Evolutionary conservation across 2,329 filamentous ascomycete genomes (phyloP).

Genomic region (Endoconidiophora laricicola): DNA sequence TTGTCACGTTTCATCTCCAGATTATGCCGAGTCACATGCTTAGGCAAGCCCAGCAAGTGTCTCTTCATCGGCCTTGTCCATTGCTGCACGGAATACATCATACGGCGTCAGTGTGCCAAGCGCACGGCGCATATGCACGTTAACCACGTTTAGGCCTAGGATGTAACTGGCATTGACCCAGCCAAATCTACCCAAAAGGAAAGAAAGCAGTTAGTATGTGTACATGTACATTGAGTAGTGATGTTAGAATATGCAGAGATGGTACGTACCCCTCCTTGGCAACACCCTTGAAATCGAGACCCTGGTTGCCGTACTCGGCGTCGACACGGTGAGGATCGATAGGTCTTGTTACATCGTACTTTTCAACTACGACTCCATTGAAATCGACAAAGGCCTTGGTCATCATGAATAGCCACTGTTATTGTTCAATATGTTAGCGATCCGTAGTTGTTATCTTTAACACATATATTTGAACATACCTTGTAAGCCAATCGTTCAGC

Average conservation of each 20-base stretch:
- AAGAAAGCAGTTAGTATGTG: constrained; percentile 17
- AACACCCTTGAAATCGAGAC: constrained; percentile 85
- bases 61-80: constrained; percentile 37
- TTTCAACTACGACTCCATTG: constrained; percentile 95
- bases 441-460: too few relatives aligned
- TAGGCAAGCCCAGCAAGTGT: constrained; percentile 28
- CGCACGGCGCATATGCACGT: constrained; percentile 75
- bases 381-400: constrained; percentile 97
- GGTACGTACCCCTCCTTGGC: constrained; percentile 78
- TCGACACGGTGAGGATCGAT: constrained; percentile 87
- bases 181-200: constrained; percentile 50
- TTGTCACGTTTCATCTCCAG: too few relatives aligned
- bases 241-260: constrained; percentile 3
- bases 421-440: neutral
- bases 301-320: constrained; percentile 96
- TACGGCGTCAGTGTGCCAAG: constrained; percentile 78
- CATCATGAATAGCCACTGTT: constrained; percentile 82
- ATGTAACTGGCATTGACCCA: constrained; percentile 99
- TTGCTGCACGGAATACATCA: constrained; percentile 60
- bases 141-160: constrained; percentile 76
- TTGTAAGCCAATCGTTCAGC: constrained; percentile 83
- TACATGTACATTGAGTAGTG: neutral
- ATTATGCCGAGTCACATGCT: neutral
- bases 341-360: constrained; percentile 88
- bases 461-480: neutral